Base-by-base conservation (phyloP, 2,329 filamentous ascomycete species). In the Sporothrix brasiliensis region DNA sequence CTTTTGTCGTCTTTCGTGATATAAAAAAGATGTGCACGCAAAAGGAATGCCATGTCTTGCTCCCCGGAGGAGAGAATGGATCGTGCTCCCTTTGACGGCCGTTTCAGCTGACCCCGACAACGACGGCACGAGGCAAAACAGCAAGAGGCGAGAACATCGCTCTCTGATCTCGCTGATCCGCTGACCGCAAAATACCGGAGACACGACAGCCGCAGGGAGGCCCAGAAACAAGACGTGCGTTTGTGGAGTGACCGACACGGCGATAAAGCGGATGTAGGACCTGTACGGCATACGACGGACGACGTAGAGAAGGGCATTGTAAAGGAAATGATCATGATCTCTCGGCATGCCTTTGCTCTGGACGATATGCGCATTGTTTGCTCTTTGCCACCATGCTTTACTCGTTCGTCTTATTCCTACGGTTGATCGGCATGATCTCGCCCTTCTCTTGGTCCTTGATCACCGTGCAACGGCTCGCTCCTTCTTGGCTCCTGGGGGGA, bases 51-150 rank as follows among this genome's bases (percentile, higher is more conserved):
- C 19, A 44, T 10, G n/a, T 24, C 19, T 11, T 2, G 34, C 41
- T 19, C 34, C 2, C 27, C 34, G 41, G 19, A 54, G 14, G 16
- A 27, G 13, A 24, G 41, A 49, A 44, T 13, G 41, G 44, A 50
- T 49, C 16, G 61, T 11, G 24, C 47, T n/a, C 21, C 24, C 39
- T 14, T 65, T 24, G 61, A 65, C n/a, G 44, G 16, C 61, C 61
- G 61, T 50, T 50, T 65, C 61, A 65, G 61, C 61, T 49, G 44
- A 9, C 44, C 44, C 34, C 44, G 24, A 21, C 61, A 50, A 16
- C 24, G 61, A 21, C 24, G 7, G n/a, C 39, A 47, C 41, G 58
- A 47, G 58, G 47, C 58, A 63, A 47, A 47, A 47, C 58, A 39
- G 39, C 41, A 61, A 44, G n/a, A 41, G 11, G 13, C 34, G 34